These are phyloP conservation scores for Ceratobasidium sp. DNA, from an alignment of 1,284 basidiomycete genomes.

Conservation along the genomic window DNA sequence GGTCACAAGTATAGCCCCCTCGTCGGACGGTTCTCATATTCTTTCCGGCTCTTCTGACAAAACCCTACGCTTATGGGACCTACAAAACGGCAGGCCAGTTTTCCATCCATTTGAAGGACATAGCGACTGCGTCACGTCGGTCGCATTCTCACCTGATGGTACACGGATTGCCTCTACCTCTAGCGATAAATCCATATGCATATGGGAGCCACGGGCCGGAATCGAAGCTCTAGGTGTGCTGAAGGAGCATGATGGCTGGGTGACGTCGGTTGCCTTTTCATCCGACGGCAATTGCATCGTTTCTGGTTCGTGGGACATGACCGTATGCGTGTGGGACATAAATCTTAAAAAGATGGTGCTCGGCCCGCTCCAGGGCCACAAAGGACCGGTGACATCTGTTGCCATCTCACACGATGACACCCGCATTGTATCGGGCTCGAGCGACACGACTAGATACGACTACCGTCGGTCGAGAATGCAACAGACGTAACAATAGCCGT, in stretches of 20 bases:
- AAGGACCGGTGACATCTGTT: slow-evolving; percentile 1
- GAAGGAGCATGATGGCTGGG: not conserved
- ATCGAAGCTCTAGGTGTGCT: not conserved
- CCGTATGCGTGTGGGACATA: slow-evolving; percentile 23
- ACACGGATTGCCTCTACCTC: too few relatives aligned
- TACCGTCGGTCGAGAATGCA: too few relatives aligned
- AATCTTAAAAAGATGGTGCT: not conserved
- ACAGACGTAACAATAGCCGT: too few relatives aligned
- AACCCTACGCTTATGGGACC: too few relatives aligned
- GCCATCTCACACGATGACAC: slow-evolving; percentile 25
- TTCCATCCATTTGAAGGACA: too few relatives aligned
- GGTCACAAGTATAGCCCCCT: not conserved
- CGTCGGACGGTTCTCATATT: not conserved
- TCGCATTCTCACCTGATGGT: too few relatives aligned
- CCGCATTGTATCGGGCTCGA: not conserved
- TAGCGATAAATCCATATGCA: too few relatives aligned
- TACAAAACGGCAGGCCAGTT: too few relatives aligned
- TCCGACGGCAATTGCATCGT: slow-evolving; percentile 11
- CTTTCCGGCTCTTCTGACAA: too few relatives aligned
- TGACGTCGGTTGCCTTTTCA: not conserved
- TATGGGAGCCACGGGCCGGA: not conserved
- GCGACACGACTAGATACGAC: not conserved
- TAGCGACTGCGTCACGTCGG: too few relatives aligned
- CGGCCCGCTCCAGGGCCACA: slow-evolving; percentile 2
- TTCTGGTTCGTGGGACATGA: slow-evolving; percentile 29